Base-by-base conservation (phyloP, 192 early-diverging fungal genomes). In the Haplosporangium gracile region DNA sequence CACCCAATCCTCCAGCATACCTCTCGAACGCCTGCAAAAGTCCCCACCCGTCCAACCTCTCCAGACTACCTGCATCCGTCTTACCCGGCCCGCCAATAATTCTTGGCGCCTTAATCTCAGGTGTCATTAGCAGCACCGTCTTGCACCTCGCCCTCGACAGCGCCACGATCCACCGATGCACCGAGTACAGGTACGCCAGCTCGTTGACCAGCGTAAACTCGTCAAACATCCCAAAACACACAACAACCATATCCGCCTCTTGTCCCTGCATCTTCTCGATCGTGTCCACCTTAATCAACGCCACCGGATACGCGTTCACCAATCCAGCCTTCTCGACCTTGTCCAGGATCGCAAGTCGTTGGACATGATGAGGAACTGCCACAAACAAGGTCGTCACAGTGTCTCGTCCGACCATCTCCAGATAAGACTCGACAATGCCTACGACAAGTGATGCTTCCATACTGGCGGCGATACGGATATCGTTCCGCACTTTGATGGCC, bases 241-340 rank as follows among this genome's bases (percentile, higher is more conserved):
- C 90, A 20, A 95, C 83, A 32, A 95, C 92, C 15, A 95, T 51
- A 42, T 95, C 93, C 0, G 91, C 90, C 78, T 93, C 83, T 72
- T 89, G 88, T 2, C 91, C 91, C 70, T 92, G 91, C 88, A 92
- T 89, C 72, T 91, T 92, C 47, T 92, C 91, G 4, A 90, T 82
- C 24, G 91, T 92, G 69, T 92, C 88, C 1, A 91, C 82, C 38
- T 88, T 79, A 36, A 91, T 78, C 49, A 80, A 38, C 15, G 75
- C 75, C n/a, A 71, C 2, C 1, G 82, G 86, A 10, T 82, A 75
- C 24, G 82, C 70, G 26, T 55, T n/a, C 34, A 53, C 65, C 16
- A 80, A 43, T n/a, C 26, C 57, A 40, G 69, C 71, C 13, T 72
- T 70, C 34, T 40, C 68, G 20, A 74, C 26, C 32, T 13, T 82